Percentiles rank a stretch among this genome's conserved stretches.
These are phyloP conservation scores for Talaromyces amestolkiae DNA, from an alignment of 2,329 filamentous ascomycete genomes.

Conservation along the genomic window DNA sequence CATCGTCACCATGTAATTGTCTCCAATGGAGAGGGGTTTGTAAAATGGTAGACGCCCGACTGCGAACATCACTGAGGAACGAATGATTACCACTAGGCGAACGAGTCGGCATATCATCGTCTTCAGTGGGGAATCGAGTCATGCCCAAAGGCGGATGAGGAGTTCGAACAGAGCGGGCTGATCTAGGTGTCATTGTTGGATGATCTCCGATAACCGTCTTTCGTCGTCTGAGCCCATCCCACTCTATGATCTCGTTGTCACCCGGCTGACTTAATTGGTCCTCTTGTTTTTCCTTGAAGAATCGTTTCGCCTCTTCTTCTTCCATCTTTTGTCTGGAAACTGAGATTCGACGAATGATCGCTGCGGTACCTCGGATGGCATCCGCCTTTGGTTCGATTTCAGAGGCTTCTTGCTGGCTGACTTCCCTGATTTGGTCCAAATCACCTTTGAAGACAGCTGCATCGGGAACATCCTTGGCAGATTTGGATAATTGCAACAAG, in stretches of 20 bases:
- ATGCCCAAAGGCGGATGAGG: slow-evolving; percentile 80
- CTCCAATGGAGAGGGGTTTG: slow-evolving; percentile 38
- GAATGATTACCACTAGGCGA: slow-evolving; percentile 35
- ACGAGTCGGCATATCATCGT: slow-evolving; percentile 51
- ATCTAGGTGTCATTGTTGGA: slow-evolving; percentile 43
- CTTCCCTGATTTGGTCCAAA: slow-evolving; percentile 90
- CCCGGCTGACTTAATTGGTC: slow-evolving; percentile 71
- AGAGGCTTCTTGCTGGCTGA: slow-evolving; percentile 92
- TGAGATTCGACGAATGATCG: slow-evolving; percentile 81
- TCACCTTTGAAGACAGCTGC: slow-evolving; percentile 88
- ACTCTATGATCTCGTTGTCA: slow-evolving; percentile 80
- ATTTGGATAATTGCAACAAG: slow-evolving; percentile 92
- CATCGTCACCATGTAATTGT: slow-evolving; percentile 30
- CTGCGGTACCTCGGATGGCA: slow-evolving; percentile 85
- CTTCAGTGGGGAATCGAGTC: slow-evolving; percentile 73
- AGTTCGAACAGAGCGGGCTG: slow-evolving; percentile 45
- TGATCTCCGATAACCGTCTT: slow-evolving; percentile 55
- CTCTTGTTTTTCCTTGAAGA: slow-evolving; percentile 72
- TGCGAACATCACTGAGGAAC: slow-evolving; percentile 40
- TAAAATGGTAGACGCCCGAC: slow-evolving; percentile 38
- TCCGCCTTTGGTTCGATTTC: slow-evolving; percentile 95
- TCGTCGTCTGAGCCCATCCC: slow-evolving; percentile 82
- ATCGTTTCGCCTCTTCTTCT: slow-evolving; percentile 70
- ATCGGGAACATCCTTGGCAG: slow-evolving; percentile 94
- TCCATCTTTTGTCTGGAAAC: slow-evolving; percentile 73